phyloP scores from a whole-genome alignment of 2,329 filamentous ascomycete species.

The Monosporascus sp. region DNA sequence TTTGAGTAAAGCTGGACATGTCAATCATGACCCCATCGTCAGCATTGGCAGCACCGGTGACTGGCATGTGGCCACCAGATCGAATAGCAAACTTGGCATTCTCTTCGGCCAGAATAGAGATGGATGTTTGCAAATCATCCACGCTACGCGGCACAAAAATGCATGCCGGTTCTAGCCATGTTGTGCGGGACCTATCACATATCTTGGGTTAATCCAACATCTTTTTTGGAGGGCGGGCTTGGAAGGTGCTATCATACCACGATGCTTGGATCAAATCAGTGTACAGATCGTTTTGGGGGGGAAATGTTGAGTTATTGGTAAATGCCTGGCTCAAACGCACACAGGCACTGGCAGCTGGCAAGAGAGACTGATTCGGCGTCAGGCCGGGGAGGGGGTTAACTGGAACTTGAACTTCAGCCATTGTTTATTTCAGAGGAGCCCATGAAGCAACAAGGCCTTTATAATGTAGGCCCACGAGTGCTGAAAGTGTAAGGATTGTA shows the following conservation, averaged over 20 bases:
- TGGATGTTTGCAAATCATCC: background rate
- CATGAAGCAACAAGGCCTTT: background rate
- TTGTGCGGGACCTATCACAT: slow-evolving; percentile 2
- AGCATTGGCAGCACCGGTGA: background rate
- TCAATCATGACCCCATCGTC: slow-evolving; percentile 10
- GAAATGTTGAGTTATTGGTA: background rate
- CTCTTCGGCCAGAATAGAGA: slow-evolving; percentile 2
- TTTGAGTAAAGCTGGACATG: slow-evolving; percentile 4
- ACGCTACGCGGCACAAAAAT: slow-evolving; percentile 1
- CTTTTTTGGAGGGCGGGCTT: background rate
- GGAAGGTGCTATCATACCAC: background rate
- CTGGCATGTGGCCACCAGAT: slow-evolving; percentile 8
- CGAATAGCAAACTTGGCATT: slow-evolving; percentile 9
- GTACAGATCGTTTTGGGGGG: background rate
- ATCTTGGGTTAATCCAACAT: background rate
- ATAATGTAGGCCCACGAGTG: too few species aligned
- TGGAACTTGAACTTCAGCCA: background rate
- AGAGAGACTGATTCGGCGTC: background rate
- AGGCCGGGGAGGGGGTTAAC: background rate
- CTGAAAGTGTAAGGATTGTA: too few species aligned
- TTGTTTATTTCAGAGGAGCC: background rate
- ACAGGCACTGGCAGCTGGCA: background rate
- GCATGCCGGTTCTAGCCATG: slow-evolving; percentile 3
- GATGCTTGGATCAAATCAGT: background rate
- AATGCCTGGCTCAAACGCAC: background rate